phyloP scores from a whole-genome alignment of 495 filamentous ascomycete genomes.

The Penicillium paxilli region DNA sequence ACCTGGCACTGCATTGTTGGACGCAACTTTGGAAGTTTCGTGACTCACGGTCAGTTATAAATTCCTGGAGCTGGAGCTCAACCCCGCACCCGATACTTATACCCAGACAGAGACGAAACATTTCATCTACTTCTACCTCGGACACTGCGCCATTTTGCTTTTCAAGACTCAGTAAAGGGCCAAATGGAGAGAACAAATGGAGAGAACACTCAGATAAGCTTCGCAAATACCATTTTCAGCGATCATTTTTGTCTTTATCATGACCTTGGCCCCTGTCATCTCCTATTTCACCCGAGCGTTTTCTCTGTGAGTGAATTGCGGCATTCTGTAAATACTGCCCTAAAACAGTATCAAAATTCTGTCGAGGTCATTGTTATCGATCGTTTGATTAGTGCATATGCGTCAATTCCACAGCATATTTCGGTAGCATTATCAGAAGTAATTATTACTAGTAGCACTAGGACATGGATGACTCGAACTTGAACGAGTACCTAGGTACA shows the following conservation, averaged over 20 bases:
- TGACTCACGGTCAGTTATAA: slow-evolving; percentile 79
- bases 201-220: not conserved
- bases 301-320: slow-evolving; percentile 5
- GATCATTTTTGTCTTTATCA: slow-evolving; percentile 14
- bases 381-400: no score
- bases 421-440: no score
- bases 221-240: slow-evolving; percentile 14
- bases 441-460: no score
- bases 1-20: slow-evolving; percentile 99
- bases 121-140: slow-evolving; percentile 99
- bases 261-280: slow-evolving; percentile 6
- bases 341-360: slow-evolving; percentile 3
- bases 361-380: not conserved
- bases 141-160: slow-evolving; percentile 95
- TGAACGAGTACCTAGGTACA: no score
- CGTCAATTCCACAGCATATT: no score
- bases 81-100: not conserved
- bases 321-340: slow-evolving; percentile 14
- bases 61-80: no score
- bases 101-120: slow-evolving; percentile 84
- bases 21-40: slow-evolving; percentile 97
- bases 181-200: not conserved
- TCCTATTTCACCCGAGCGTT: slow-evolving; percentile 1
- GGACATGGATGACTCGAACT: no score
- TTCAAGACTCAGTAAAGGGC: slow-evolving; percentile 91